These are phyloP conservation scores for Phyllosticta capitalensis DNA, from an alignment of 2,329 filamentous ascomycete genomes.

Conservation along the genomic window DNA sequence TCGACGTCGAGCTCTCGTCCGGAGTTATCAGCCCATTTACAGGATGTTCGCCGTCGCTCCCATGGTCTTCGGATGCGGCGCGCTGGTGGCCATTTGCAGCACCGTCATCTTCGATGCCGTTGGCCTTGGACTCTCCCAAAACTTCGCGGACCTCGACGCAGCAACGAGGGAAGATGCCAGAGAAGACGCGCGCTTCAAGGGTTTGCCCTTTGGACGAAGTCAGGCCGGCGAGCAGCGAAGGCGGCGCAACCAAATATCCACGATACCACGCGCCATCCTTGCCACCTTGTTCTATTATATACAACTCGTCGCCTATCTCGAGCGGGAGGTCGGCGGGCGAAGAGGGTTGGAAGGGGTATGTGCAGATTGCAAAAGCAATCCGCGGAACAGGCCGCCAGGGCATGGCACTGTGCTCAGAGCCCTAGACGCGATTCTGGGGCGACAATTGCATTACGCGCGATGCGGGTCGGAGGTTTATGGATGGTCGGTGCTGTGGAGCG, in stretches of 20 bases:
- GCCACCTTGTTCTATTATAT: conserved; percentile 94
- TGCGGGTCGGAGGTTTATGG: not conserved
- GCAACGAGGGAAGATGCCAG: conserved; percentile 91
- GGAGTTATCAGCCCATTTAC: conserved; percentile 30
- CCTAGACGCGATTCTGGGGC: conserved; percentile 8
- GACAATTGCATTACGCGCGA: conserved; percentile 12
- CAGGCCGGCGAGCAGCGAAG: conserved; percentile 81
- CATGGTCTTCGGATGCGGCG: conserved; percentile 8
- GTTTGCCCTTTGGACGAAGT: conserved; percentile 88
- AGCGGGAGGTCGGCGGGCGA: conserved; percentile 86
- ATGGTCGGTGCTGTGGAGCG: not conserved
- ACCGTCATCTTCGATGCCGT: conserved; percentile 17
- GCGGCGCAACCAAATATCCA: conserved; percentile 89
- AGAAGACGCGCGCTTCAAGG: conserved; percentile 90
- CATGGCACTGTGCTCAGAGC: conserved; percentile 21
- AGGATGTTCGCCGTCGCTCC: conserved; percentile 18
- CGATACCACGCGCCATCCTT: conserved; percentile 81
- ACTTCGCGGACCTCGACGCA: conserved; percentile 94
- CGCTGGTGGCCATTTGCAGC: conserved; percentile 5
- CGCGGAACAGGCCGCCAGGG: conserved; percentile 86
- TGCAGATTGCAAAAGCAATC: conserved; percentile 96
- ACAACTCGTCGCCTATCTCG: conserved; percentile 95
- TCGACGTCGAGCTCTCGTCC: conserved; percentile 26
- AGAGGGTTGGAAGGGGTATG: conserved; percentile 82
- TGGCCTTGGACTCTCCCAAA: conserved; percentile 59